These are phyloP conservation scores for Citrullus colocynthis DNA, from an alignment of 306 rosid genomes.

Conservation along the genomic window DNA sequence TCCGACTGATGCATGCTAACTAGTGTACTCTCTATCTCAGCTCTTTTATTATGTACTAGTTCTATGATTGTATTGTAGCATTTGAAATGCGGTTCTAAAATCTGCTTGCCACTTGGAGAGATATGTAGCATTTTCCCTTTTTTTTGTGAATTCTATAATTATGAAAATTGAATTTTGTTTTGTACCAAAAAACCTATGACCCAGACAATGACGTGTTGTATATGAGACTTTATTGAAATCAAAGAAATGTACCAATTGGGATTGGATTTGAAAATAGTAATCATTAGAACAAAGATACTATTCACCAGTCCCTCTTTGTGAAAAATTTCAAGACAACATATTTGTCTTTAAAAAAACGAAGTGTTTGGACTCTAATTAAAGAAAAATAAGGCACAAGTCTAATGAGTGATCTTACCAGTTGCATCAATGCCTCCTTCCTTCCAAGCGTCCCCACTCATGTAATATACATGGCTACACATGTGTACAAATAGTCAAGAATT, in stretches of 20 bases:
- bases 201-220: background rate
- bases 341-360: background rate
- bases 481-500: conserved; percentile 19
- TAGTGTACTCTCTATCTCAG: background rate
- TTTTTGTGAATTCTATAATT: too few species aligned
- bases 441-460: conserved; percentile 99
- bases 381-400: background rate
- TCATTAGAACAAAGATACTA: background rate
- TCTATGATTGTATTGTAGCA: background rate
- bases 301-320: background rate
- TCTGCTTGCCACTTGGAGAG: too few species aligned
- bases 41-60: background rate
- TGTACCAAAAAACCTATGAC: background rate
- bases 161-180: background rate
- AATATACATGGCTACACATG: conserved; percentile 70
- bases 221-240: background rate
- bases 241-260: background rate
- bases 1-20: background rate
- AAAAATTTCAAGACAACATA: background rate
- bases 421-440: conserved; percentile 99
- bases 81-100: too few species aligned
- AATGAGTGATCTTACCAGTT: conserved; percentile 52
- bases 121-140: too few species aligned
- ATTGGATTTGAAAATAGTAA: background rate
- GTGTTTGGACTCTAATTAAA: background rate